Evolutionary conservation across 2,329 filamentous ascomycete genomes (phyloP).

Genomic region (Corynespora cassiicola): DNA sequence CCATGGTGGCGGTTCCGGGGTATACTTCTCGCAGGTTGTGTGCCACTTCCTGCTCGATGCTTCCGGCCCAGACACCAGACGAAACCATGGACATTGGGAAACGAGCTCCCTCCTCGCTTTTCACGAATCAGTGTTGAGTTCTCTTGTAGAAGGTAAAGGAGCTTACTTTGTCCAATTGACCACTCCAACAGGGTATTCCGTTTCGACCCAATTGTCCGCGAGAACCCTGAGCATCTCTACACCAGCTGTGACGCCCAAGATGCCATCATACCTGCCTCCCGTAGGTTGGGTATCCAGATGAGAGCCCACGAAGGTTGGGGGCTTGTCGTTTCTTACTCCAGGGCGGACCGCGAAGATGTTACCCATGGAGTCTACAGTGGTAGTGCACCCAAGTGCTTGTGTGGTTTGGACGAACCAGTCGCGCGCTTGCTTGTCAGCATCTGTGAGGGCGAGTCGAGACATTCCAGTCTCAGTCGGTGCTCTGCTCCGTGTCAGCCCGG

Average conservation of each 20-base stretch:
- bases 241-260: constrained; percentile 75
- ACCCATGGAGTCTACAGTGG: constrained; percentile 77
- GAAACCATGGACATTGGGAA: constrained; percentile 78
- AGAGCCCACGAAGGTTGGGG: constrained; percentile 73
- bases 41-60: constrained; percentile 66
- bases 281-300: constrained; percentile 65
- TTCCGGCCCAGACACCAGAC: constrained; percentile 79
- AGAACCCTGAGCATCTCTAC: constrained; percentile 75
- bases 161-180: constrained; percentile 78
- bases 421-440: constrained; percentile 73
- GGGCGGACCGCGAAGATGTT: constrained; percentile 79
- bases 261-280: constrained; percentile 77
- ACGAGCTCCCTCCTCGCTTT: constrained; percentile 80
- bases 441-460: constrained; percentile 74
- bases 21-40: constrained; percentile 68
- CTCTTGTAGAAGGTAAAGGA: neutral
- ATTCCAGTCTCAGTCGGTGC: constrained; percentile 73
- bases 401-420: constrained; percentile 77
- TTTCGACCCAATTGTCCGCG: constrained; percentile 71
- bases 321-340: constrained; percentile 62
- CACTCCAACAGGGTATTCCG: constrained; percentile 74
- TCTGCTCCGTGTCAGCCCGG: constrained; percentile 33
- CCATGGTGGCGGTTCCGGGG: constrained; percentile 67
- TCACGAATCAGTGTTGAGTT: constrained; percentile 6
- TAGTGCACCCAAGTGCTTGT: constrained; percentile 67